Base-by-base conservation (phyloP, 2,329 filamentous ascomycete species). In the Sclerotinia trifoliorum region DNA sequence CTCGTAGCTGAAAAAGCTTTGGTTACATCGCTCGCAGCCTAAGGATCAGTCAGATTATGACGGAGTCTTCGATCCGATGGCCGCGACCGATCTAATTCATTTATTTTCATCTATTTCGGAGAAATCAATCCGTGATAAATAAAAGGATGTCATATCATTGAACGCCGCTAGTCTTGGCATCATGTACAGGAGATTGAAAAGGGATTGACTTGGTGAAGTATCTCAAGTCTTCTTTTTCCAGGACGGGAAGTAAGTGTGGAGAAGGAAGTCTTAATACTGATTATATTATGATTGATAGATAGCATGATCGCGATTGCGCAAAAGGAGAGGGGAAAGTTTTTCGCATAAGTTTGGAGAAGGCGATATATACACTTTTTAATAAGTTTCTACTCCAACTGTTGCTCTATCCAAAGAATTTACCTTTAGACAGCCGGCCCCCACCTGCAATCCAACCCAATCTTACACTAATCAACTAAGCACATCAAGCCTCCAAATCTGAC, bases 11-110 rank as follows among this genome's bases (percentile, higher is more conserved):
- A 57, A 35, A 49, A 51, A 8, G 0, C 19, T 35, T 15, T 35
- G 32, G 58, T 51, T 51, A 62, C 58, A 62, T 62, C 46, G 44
- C 46, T 35, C 24, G 42, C 26, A 35, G 13, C 42, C 55, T 13
- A 42, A 24, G 26, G 26, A 61, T 49, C 58, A 49, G 21, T 44
- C 26, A 44, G 19, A 61, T 24, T 32, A 24, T 49, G 6, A 51
- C 58, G 44, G 58, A 62, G 24, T 48, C 26, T 32, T 48, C 44
- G 17, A 39, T 48, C 46, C 46, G 46, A 39, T 57, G 52, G 26
- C 26, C 57, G 42, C 44, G 26, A 48, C 58, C 29, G 46, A 62
- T 24, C 13, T 10, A 13, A 15, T 42, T 42, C 39, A 39, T 39
- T 39, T 39, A 39, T 39, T 21, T 19, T 55, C 52, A 35, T 60